Percentiles rank a stretch among this genome's conserved stretches.
Evolutionary conservation across 1,139 yeast species (phyloP).

Genomic region (Blastobotrys indianensis): DNA sequence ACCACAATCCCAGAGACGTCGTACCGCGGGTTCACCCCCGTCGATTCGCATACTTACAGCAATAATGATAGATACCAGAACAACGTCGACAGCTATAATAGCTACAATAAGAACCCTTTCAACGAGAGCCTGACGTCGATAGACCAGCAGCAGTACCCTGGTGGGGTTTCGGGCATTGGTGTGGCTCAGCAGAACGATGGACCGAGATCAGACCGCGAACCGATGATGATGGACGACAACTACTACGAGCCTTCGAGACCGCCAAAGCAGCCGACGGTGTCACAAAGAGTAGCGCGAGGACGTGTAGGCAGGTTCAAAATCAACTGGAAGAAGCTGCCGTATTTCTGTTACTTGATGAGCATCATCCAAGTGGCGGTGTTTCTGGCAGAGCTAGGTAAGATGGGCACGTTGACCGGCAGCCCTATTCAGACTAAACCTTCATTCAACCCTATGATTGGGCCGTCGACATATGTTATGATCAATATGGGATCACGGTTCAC

Average conservation of each 20-base stretch:
- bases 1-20: no score
- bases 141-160: no score
- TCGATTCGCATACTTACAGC: no score
- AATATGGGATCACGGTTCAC: constrained; percentile 68
- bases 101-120: no score
- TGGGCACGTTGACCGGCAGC: constrained; percentile 58
- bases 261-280: not conserved
- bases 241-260: not conserved
- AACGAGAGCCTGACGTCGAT: no score
- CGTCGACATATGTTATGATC: constrained; percentile 61
- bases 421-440: constrained; percentile 67
- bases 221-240: no score
- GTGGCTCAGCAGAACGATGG: no score
- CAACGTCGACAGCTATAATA: no score
- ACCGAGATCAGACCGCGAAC: no score
- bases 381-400: constrained; percentile 57
- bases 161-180: no score
- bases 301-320: not conserved
- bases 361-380: constrained; percentile 54
- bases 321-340: constrained; percentile 26
- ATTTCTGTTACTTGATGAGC: constrained; percentile 29
- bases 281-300: not conserved
- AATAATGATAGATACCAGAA: no score
- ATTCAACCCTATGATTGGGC: constrained; percentile 78
- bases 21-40: constrained; percentile 6